phyloP scores from a whole-genome alignment of 2,329 filamentous ascomycete species.

The Samsoniella hepiali region DNA sequence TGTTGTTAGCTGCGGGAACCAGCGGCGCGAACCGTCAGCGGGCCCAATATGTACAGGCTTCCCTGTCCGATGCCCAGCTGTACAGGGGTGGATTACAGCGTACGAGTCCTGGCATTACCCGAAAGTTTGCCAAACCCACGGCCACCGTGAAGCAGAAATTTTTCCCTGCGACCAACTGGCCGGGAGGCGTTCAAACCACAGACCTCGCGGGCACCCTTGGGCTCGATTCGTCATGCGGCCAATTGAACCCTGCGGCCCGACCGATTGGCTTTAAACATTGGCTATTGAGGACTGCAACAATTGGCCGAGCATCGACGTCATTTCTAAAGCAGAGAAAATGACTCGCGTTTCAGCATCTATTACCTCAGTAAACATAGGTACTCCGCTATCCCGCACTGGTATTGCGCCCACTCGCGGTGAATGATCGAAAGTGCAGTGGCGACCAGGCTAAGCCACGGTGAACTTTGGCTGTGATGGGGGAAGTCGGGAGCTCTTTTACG shows the following conservation, averaged over 20 bases:
- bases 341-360: constrained; percentile 5
- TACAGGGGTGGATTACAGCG: constrained; percentile 6
- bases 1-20: constrained; percentile 14
- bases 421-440: background rate
- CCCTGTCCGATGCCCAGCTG: constrained; percentile 13
- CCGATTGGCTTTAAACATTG: background rate
- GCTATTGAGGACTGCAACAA: background rate
- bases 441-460: background rate
- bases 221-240: background rate
- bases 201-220: background rate
- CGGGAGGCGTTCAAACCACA: background rate
- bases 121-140: background rate
- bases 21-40: constrained; percentile 17
- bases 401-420: background rate
- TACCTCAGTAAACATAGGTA: background rate
- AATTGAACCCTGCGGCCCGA: background rate
- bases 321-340: background rate
- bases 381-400: background rate
- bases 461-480: background rate
- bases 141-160: background rate
- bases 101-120: background rate
- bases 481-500: background rate
- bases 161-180: background rate
- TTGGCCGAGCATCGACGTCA: constrained; percentile 6
- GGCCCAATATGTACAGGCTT: constrained; percentile 1